A percentile compares a stretch with the other conserved stretches of the same genome.
These are phyloP conservation scores for Ensete ventricosum DNA, from an alignment of 176 grass and related monocot genomes.

Conservation along the genomic window DNA sequence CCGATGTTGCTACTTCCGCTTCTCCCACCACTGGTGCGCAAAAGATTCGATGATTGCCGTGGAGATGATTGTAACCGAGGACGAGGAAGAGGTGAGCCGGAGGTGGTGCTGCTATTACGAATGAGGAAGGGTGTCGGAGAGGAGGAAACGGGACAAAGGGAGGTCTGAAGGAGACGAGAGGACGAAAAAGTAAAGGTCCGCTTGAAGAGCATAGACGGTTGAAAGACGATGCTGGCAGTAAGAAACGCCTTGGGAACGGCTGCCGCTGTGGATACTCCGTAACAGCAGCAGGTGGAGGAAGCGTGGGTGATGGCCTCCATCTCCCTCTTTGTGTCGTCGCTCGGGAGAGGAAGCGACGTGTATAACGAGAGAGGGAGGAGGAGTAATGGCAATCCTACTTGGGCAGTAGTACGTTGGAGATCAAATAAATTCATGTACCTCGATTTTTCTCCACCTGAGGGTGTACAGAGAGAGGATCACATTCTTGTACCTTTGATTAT, in stretches of 20 bases:
- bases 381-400: too few relatives aligned
- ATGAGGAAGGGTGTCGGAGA: not conserved
- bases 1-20: not conserved
- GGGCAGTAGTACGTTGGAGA: too few relatives aligned
- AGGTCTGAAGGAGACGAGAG: not conserved
- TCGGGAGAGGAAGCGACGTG: too few relatives aligned
- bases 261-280: not conserved
- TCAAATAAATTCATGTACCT: too few relatives aligned
- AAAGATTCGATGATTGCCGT: not conserved
- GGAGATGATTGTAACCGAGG: not conserved
- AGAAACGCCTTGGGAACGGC: not conserved
- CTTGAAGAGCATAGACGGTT: not conserved
- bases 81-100: not conserved
- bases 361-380: too few relatives aligned
- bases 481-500: too few relatives aligned
- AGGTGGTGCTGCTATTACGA: not conserved
- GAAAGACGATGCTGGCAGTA: not conserved
- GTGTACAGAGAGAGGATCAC: too few relatives aligned
- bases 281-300: not conserved
- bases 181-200: not conserved
- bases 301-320: constrained; percentile 2
- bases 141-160: not conserved
- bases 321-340: not conserved
- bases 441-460: too few relatives aligned
- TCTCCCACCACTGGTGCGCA: not conserved